phyloP scores from a whole-genome alignment of 208 protist species.

The Leishmania aethiopica region DNA sequence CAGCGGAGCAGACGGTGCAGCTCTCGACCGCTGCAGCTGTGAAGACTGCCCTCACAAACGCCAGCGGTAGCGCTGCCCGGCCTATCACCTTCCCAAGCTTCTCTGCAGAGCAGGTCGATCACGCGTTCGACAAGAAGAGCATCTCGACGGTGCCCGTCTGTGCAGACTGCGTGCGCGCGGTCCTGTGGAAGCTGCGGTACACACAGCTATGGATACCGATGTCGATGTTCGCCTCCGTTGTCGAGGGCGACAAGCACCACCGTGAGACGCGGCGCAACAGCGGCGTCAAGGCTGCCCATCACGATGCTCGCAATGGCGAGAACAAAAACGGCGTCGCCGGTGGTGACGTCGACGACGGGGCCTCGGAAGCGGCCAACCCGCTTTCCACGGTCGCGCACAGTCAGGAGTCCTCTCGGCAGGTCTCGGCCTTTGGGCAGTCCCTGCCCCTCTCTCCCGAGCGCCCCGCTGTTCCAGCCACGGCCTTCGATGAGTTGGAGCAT shows the following conservation, averaged over 20 bases:
- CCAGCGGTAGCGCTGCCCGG: neutral
- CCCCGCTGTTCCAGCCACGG: neutral
- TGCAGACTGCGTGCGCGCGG: slow-evolving; percentile 58
- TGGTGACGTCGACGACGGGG: neutral
- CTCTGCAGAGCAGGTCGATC: slow-evolving; percentile 23
- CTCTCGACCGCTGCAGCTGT: slow-evolving; percentile 12
- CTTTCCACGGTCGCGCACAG: neutral
- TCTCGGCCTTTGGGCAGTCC: slow-evolving; percentile 6
- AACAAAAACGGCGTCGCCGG: neutral
- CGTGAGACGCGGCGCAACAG: slow-evolving; percentile 4
- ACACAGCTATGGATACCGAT: slow-evolving; percentile 76
- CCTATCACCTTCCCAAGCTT: slow-evolving; percentile 25
- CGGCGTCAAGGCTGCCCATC: neutral
- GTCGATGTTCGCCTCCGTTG: slow-evolving; percentile 47
- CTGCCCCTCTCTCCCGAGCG: neutral
- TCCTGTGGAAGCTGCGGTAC: slow-evolving; percentile 51
- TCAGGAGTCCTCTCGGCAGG: slow-evolving; percentile 17
- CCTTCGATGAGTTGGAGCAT: neutral
- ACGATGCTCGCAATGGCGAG: neutral
- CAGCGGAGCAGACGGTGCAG: slow-evolving; percentile 27
- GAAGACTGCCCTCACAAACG: slow-evolving; percentile 1
- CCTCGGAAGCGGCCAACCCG: neutral
- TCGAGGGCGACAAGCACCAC: slow-evolving; percentile 29
- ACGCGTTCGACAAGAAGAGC: slow-evolving; percentile 22
- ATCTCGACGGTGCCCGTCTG: slow-evolving; percentile 50